phyloP scores from a whole-genome alignment of 2,329 filamentous ascomycete genomes.

The Talaromyces islandicus region DNA sequence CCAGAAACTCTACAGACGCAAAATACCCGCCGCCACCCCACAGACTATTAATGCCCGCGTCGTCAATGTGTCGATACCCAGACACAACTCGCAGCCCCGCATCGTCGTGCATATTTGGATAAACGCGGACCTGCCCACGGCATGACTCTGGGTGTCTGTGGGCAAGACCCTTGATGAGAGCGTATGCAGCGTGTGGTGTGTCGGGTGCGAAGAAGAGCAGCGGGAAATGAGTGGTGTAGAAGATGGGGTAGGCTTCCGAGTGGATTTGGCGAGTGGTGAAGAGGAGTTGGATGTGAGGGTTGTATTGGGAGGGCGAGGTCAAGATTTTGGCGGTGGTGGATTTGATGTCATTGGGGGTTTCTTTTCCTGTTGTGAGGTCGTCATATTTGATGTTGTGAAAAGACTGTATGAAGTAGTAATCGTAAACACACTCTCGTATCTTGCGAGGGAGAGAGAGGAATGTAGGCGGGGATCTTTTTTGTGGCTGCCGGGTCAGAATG shows the following conservation, averaged over 20 bases:
- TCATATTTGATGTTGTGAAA: not conserved
- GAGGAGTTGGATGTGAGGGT: not conserved
- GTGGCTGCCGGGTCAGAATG: not conserved
- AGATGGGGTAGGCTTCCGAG: not conserved
- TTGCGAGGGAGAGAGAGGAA: not conserved
- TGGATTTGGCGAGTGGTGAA: not conserved
- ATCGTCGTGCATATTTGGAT: not conserved
- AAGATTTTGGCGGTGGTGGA: not conserved
- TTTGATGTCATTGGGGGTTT: not conserved
- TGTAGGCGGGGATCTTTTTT: not conserved
- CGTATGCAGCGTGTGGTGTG: not conserved
- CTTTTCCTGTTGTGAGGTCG: too few relatives aligned
- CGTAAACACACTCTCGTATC: not conserved
- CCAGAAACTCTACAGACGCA: not conserved
- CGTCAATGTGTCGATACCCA: not conserved
- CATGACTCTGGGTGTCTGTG: not conserved
- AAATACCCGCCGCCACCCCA: not conserved
- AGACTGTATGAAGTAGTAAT: not conserved
- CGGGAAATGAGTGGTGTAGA: not conserved
- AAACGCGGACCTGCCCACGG: not conserved
- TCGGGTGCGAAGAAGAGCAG: not conserved
- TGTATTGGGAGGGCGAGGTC: not conserved
- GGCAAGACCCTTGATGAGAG: not conserved
- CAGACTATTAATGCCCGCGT: not conserved
- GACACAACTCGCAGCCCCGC: not conserved